These are phyloP conservation scores for Tylopilus sp. DNA, from an alignment of 1,284 basidiomycete species.

Conservation along the genomic window DNA sequence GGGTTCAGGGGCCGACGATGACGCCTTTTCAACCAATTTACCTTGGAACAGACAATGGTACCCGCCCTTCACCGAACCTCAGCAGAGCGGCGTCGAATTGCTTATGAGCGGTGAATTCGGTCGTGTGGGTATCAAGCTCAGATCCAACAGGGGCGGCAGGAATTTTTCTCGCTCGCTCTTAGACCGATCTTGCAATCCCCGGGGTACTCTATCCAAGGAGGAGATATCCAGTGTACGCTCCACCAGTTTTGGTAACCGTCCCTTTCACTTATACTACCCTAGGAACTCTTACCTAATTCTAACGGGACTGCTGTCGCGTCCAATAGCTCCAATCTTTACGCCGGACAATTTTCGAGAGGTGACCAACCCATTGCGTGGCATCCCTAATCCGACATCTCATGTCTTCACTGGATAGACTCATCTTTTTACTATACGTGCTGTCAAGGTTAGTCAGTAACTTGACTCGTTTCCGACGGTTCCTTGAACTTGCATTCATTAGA, in stretches of 20 bases:
- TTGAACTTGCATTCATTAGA: slow-evolving; percentile 46
- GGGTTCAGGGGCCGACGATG: slow-evolving; percentile 40
- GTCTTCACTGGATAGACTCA: slow-evolving; percentile 50
- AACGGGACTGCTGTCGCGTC: slow-evolving; percentile 84
- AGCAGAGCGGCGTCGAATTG: slow-evolving; percentile 69
- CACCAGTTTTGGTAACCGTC: neutral
- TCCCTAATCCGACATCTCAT: neutral
- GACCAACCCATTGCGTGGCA: slow-evolving; percentile 28
- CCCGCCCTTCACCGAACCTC: slow-evolving; percentile 60
- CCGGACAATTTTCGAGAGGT: slow-evolving; percentile 88
- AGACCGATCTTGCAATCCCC: slow-evolving; percentile 40
- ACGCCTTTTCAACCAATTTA: slow-evolving; percentile 30
- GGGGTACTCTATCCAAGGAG: slow-evolving; percentile 47
- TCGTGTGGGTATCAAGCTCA: slow-evolving; percentile 52
- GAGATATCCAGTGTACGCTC: slow-evolving; percentile 51
- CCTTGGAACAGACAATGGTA: slow-evolving; percentile 40
- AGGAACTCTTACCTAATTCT: slow-evolving; percentile 84
- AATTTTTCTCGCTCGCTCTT: slow-evolving; percentile 53
- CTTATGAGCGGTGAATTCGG: slow-evolving; percentile 87
- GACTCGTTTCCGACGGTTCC: neutral
- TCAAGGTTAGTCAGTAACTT: slow-evolving; percentile 54
- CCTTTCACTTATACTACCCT: slow-evolving; percentile 7
- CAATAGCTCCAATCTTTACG: slow-evolving; percentile 84
- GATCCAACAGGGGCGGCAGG: slow-evolving; percentile 34
- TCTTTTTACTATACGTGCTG: slow-evolving; percentile 82